A percentile compares a stretch with the other conserved stretches of the same genome.
Evolutionary conservation across 495 filamentous ascomycete species (phyloP).

Genomic region (Aspergillus egyptiacus): DNA sequence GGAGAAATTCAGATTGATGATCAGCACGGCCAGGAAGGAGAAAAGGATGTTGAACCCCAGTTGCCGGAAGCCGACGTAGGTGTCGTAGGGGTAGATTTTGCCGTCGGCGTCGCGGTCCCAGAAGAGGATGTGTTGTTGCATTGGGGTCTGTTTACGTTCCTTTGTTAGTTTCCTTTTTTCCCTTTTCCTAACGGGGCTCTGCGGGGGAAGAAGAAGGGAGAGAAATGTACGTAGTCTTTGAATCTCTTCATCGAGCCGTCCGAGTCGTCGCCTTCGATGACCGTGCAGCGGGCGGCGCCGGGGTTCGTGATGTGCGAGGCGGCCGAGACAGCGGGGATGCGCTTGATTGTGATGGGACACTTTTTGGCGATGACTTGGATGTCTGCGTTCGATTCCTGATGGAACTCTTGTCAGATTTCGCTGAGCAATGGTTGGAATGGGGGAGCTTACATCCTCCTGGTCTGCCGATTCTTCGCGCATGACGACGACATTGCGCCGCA

Average conservation of each 20-base stretch:
- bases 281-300: not conserved
- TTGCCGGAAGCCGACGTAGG: conserved; percentile 46
- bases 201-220: not conserved
- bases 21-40: conserved; percentile 34
- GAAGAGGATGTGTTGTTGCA: conserved; percentile 52
- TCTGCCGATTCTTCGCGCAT: not conserved
- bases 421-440: no score
- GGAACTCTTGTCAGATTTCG: no score
- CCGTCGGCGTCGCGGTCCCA: conserved; percentile 48
- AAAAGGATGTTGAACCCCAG: conserved; percentile 47
- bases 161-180: no score
- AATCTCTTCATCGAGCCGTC: not conserved
- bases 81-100: conserved; percentile 48
- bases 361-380: not conserved
- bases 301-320: not conserved
- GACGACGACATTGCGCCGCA: not conserved
- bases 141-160: conserved; percentile 23
- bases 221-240: not conserved
- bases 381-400: not conserved
- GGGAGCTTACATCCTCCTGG: not conserved
- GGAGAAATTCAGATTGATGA: conserved; percentile 47
- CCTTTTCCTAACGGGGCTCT: no score
- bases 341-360: not conserved
- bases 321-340: not conserved
- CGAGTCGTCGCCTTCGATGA: not conserved